Conservation (phyloP, 495 filamentous ascomycete genomes). For the Penicillium soppii region DNA sequence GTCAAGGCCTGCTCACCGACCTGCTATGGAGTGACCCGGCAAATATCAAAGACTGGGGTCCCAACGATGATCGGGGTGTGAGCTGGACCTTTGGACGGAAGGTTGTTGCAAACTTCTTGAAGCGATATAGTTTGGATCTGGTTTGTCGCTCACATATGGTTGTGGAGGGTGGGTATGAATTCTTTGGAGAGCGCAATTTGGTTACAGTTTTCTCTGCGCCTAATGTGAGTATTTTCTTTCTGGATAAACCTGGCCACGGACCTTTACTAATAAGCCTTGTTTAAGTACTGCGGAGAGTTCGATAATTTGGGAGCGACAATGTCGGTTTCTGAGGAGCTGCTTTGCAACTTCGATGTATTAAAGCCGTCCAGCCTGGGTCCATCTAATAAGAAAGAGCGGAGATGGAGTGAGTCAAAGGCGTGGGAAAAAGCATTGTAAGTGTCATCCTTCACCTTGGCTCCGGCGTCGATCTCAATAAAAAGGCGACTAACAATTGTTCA, state of each 20-base stretch:
- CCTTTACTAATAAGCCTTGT: slow-evolving; percentile 21
- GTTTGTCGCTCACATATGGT: slow-evolving; percentile 99
- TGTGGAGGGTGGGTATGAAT: slow-evolving; percentile 99
- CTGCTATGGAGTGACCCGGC: slow-evolving; percentile 98
- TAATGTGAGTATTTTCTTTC: slow-evolving; percentile 65
- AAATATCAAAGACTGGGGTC: slow-evolving; percentile 99
- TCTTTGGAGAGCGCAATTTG: slow-evolving; percentile 91
- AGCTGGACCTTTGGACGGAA: slow-evolving; percentile 99
- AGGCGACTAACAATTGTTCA: too few relatives aligned
- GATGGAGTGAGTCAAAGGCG: slow-evolving; percentile 4
- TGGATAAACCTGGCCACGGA: background rate
- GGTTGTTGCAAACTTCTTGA: slow-evolving; percentile 94
- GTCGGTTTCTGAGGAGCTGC: slow-evolving; percentile 88
- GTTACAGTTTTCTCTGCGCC: slow-evolving; percentile 98
- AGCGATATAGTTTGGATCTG: slow-evolving; percentile 92
- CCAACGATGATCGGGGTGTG: slow-evolving; percentile 86
- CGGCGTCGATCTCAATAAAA: too few relatives aligned
- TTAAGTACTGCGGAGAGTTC: slow-evolving; percentile 96
- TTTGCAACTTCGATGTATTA: slow-evolving; percentile 96
- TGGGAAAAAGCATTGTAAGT: slow-evolving; percentile 16
- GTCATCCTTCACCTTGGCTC: too few relatives aligned
- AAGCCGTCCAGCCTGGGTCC: slow-evolving; percentile 88
- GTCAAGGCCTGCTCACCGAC: slow-evolving; percentile 95
- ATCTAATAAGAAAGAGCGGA: background rate
- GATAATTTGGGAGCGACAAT: slow-evolving; percentile 99